Base-by-base conservation (phyloP, 2,329 filamentous ascomycete species). In the Zalaria obscura region DNA sequence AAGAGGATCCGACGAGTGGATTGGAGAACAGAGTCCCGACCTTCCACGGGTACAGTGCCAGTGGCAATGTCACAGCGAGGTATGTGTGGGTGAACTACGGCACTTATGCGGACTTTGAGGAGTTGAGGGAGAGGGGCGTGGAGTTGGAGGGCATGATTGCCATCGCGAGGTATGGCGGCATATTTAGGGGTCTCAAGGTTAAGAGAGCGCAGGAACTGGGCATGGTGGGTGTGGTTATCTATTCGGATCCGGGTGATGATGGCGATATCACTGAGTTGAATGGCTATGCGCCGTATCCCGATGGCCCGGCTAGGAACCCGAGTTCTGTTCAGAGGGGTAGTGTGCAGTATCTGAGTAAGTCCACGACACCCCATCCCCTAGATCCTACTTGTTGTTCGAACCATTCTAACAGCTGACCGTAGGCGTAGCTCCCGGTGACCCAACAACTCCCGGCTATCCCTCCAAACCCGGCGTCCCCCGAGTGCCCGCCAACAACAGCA, bases 401-500 rank as follows among this genome's bases (percentile, higher is more conserved):
- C 18, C 10, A 5, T 9, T 34, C 27, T 39, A 5, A n/a, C 5
- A 11, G n/a, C 26, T 8, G 7, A 7, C 35, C 7, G 7, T 11
- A 11, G 35, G 8, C 7, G 10, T 25, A 18, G 35, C 35, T 35
- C 67, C 68, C n/a, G 70, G 69, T 40, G 70, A 89, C 54, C 84
- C 84, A 36, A 86, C 85, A 1, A 91, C 85, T 0, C 83, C 83
- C 8, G 85, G 88, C 4, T 94, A 94, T 55, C 83, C 89, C 5
- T 94, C 87, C 0, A 89, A 89, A 59, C 89, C 88, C 4, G 89
- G 82, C n/a, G 83, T 71, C 25, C 83, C 85, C 31, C 80, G 89
- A 44, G 7, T 7, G 27, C 76, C 85, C 5, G 76, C 80, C 0
- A 70, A 85, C 18, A 68, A 73, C 27, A 72, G 74, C 5, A 91